phyloP scores from a whole-genome alignment of 2,329 filamentous ascomycete genomes.

The Cytospora paraplurivora region DNA sequence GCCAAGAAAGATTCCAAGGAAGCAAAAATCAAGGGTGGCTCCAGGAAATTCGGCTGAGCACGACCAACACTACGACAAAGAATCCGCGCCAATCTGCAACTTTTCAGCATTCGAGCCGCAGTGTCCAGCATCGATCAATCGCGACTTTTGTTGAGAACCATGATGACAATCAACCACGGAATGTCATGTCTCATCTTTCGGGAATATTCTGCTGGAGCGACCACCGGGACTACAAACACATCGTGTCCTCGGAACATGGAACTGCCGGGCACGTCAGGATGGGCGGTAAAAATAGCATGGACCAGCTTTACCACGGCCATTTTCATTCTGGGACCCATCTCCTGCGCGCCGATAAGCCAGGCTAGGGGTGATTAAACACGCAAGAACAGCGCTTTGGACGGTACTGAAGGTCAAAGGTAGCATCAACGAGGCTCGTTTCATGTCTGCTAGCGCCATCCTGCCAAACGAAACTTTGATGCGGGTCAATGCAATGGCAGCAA shows the following conservation, averaged over 20 bases:
- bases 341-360: background rate
- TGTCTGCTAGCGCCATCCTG: background rate
- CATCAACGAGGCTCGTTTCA: background rate
- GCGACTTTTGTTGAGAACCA: background rate
- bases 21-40: constrained; percentile 48
- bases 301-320: background rate
- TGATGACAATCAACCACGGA: background rate
- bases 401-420: background rate
- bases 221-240: background rate
- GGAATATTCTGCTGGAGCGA: background rate
- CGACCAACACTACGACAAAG: background rate
- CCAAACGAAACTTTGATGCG: background rate
- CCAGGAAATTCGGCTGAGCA: constrained; percentile 57
- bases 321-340: background rate
- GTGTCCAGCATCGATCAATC: background rate
- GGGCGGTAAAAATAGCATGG: background rate
- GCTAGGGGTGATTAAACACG: background rate
- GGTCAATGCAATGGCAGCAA: background rate
- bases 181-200: background rate
- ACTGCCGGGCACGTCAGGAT: background rate
- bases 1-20: constrained; percentile 41
- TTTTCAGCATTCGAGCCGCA: background rate
- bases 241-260: background rate
- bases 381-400: background rate
- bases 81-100: background rate